Base-by-base conservation (phyloP, 257 asterid species). In the Verbena officinalis region DNA sequence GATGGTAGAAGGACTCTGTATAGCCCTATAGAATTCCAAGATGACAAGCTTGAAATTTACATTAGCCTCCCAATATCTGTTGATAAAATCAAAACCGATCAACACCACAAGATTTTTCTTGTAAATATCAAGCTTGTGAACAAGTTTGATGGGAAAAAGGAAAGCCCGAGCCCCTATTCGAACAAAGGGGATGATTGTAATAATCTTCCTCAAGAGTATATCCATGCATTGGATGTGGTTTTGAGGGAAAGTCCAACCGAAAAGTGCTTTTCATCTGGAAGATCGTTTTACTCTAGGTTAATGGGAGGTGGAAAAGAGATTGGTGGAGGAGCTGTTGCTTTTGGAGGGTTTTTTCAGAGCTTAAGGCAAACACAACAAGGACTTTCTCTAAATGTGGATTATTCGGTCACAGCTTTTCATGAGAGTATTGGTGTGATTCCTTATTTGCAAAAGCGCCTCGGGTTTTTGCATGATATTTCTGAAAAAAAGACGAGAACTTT, bases 301-400 rank as follows among this genome's bases (percentile, higher is more conserved):
- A 84, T 85, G 95, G 96, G 86, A 59, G 97, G 95, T 19, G 73
- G 62, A 1, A 84, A 86, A 55, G 97, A 84, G 43, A 86, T 94
- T 1, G 99, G 99, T 4, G 95, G 96, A 7, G 99, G 99, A 31
- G 97, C 97, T 0, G 66, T 84, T 57, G 99, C 95, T 1, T 65
- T 84, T n/a, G 72, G 79, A 58, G 99, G 99, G 7, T 94, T 94
- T 74, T 94, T 94, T 68, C 99, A 94, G 74, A 94, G 99, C 73
- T 61, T 94, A 16, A 83, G 97, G 48, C 93, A 96, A 44, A 94
- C 97, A 14, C 95, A 88, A 49, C 96, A 90, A 81, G 99, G 99
- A 9, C 96, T 94, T 58, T 85, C 91, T 64, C 85, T 94, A 31
- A 94, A 94, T 68, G 93, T 94, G 17, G 96, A 94, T 68, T 94